A percentile compares a stretch with the other conserved stretches of the same genome.
phyloP scores from a whole-genome alignment of 2,329 filamentous ascomycete species.

The Rhytidhysteron rufulum region DNA sequence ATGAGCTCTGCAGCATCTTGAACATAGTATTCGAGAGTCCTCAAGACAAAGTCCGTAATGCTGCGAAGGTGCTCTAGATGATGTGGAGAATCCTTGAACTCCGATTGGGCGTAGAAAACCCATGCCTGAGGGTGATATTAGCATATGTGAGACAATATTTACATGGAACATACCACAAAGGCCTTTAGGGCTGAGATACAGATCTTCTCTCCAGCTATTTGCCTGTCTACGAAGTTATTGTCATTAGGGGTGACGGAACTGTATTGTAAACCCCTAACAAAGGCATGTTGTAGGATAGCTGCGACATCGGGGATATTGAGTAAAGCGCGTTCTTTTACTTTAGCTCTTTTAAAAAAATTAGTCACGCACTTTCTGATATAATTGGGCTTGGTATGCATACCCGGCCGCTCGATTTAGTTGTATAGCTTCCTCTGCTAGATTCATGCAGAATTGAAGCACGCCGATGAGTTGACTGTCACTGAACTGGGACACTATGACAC shows the following conservation, averaged over 20 bases:
- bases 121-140: constrained; percentile 55
- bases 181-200: constrained; percentile 29
- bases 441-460: constrained; percentile 62
- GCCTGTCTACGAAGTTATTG: constrained; percentile 21
- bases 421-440: constrained; percentile 62
- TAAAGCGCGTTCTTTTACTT: constrained; percentile 51
- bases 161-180: constrained; percentile 28
- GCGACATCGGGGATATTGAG: constrained; percentile 51
- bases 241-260: neutral
- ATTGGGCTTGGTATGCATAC: no score
- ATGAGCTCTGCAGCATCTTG: constrained; percentile 36
- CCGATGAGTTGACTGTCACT: constrained; percentile 52
- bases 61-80: constrained; percentile 58
- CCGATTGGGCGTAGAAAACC: constrained; percentile 68
- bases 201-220: constrained; percentile 27
- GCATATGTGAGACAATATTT: neutral
- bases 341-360: no score
- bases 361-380: no score
- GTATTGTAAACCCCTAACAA: constrained; percentile 33
- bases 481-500: constrained; percentile 45
- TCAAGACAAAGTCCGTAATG: constrained; percentile 58
- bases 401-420: constrained; percentile 63
- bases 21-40: constrained; percentile 57
- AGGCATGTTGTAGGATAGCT: constrained; percentile 43
- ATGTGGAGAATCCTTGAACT: constrained; percentile 54